Base-by-base conservation (phyloP, 768 basidiomycete species). In the Lenzites betulinus region DNA sequence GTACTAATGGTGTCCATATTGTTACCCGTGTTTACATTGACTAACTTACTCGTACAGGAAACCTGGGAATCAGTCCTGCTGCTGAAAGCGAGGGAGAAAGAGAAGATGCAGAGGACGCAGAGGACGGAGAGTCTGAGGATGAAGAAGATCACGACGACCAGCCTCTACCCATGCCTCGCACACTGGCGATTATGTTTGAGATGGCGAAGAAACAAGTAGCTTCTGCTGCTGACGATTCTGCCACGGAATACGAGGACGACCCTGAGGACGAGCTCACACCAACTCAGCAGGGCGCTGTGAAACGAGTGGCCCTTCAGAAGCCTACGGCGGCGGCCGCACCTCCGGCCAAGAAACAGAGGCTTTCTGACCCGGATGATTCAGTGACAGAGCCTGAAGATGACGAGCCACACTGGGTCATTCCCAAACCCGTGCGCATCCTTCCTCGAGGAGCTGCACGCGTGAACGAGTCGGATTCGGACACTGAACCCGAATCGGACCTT, bases 401-500 rank as follows among this genome's bases (percentile, higher is more conserved):
- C 9, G 44, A 46, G 23, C 44, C 44, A 13, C 44, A 46, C 12
- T 46, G 44, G 44, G 44, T 46, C 44, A 22, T 25, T 25, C 4
- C 53, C 26, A n/a, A 11, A 3, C 18, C 53, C 25, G 3, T 20
- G 15, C 26, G 23, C 25, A 25, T 13, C 41, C n/a, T 22, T 25
- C 22, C 20, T 4, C 20, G 22, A 13, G 12, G 1, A 8, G 13
- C 22, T 22, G 44, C 16, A 16, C n/a, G 38, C 9, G 54, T 22
- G 4, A 25, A 47, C 3, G 50, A 62, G 8, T 58, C 62, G 18
- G 65, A 61, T 16, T 63, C 68, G 6, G 64, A 64, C 51, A 82
- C 83, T 12, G 81, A 84, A 64, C 74, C 78, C 18, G 82, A 82
- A 60, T 71, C 71, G 18, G 79, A 64, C 9, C 46, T 35, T 5